Evolutionary conservation across 495 filamentous ascomycete genomes (phyloP), one percentile per base, ranked within the genome.

Genomic region (Aspergillus ellipticus): DNA sequence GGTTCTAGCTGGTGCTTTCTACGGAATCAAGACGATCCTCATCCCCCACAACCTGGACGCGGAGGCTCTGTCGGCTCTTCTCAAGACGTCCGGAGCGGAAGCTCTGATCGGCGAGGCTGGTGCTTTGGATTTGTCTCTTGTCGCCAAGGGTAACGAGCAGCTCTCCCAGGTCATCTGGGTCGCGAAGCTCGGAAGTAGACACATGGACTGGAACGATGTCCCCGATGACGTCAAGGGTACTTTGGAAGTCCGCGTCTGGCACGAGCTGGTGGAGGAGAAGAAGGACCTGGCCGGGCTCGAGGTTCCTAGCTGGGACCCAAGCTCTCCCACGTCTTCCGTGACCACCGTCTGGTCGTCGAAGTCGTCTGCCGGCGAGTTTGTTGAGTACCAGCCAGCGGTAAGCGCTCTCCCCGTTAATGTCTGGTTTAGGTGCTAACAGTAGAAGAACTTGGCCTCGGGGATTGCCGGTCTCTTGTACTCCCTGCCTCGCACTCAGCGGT

Each of bases 161-260:
- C 75, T 97, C 8, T 85, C 87, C 53, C 84, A 91, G 52, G 81
- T 96, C 13, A 79, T 97, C 54, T 97, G 92, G 90, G 92, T 97
- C 3, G 95, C 94, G 6, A 94, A 97, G 61, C 79, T 88, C 63
- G 90, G 89, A 29, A 97, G 89, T 72, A 82, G 84, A 57, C 94
- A 99, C 65, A 89, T 97, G 80, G 93, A 96, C 72, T 89, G 84
- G 85, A 84, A 91, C 65, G 89, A 90, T 61, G 84, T 91, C 2
- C 90, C 90, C 10, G 82, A 85, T 58, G 85, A 86, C 15, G 84
- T 85, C 39, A 85, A 86, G 24, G 81, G 85, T 41, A 83, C 77
- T 49, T 76, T 93, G 56, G 85, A 87, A 21, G 89, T 96, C 9
- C 81, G 85, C 13, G 91, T 91, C 15, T 97, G 90, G 91, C 88